A percentile compares a stretch with the other conserved stretches of the same genome.
phyloP scores from a whole-genome alignment of 2,329 filamentous ascomycete species.

The Calonectria pseudoturangicola region DNA sequence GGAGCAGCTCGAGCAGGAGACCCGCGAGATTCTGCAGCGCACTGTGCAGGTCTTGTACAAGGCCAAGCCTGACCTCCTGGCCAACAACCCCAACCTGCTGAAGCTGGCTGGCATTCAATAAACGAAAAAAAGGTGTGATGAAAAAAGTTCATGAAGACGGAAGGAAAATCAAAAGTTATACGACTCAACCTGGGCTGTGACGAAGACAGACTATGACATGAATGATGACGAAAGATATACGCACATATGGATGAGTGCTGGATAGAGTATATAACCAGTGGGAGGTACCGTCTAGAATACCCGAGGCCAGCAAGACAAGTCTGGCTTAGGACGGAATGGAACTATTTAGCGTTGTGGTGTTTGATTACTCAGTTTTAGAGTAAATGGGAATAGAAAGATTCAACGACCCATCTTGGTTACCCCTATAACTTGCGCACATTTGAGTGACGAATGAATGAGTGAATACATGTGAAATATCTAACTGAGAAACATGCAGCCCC shows the following conservation, averaged over 20 bases:
- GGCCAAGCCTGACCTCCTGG: conserved; percentile 58
- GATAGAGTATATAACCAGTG: conserved; percentile 51
- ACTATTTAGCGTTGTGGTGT: conserved; percentile 39
- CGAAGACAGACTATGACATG: conserved; percentile 48
- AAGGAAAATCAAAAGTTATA: conserved; percentile 40
- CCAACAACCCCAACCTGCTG: conserved; percentile 57
- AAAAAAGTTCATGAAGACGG: conserved; percentile 46
- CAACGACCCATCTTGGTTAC: neutral
- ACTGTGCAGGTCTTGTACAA: conserved; percentile 72
- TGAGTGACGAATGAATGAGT: neutral
- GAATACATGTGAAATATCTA: neutral
- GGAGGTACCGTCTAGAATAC: conserved; percentile 40
- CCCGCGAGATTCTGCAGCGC: conserved; percentile 78
- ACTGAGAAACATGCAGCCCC: neutral
- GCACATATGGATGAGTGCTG: conserved; percentile 42
- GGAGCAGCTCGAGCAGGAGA: conserved; percentile 85
- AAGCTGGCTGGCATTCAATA: conserved; percentile 57
- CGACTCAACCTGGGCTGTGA: conserved; percentile 31
- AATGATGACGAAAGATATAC: conserved; percentile 51
- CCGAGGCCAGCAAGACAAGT: conserved; percentile 31
- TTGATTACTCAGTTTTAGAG: conserved; percentile 28
- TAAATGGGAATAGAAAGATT: conserved; percentile 31
- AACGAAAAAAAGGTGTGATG: conserved; percentile 45
- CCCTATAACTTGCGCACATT: too few species aligned
- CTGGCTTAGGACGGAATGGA: conserved; percentile 40